These are phyloP conservation scores for Russula lepida DNA, from an alignment of 768 basidiomycete genomes.

Conservation along the genomic window DNA sequence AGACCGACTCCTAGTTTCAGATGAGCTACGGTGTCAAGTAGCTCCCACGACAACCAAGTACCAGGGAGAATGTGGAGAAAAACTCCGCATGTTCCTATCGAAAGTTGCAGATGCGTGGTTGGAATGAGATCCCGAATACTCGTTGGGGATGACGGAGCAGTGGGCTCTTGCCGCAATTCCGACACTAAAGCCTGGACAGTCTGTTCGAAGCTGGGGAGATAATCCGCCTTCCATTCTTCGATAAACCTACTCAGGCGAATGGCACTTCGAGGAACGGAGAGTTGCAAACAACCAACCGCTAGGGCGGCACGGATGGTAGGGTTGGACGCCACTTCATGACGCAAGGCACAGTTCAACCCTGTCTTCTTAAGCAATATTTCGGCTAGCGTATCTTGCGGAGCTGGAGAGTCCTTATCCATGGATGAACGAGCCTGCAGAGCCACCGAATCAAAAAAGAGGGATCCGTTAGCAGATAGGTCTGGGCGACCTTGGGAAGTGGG, in stretches of 20 bases:
- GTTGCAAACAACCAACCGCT: constrained; percentile 36
- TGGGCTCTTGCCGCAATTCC: constrained; percentile 42
- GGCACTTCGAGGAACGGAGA: constrained; percentile 73
- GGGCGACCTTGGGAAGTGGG: constrained; percentile 24
- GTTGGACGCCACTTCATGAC: constrained; percentile 37
- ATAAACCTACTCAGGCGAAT: constrained; percentile 69
- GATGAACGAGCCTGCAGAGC: constrained; percentile 54
- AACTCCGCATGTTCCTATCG: constrained; percentile 43
- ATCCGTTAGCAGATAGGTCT: constrained; percentile 40
- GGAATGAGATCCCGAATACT: constrained; percentile 1
- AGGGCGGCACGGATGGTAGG: constrained; percentile 37
- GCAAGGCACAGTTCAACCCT: constrained; percentile 38
- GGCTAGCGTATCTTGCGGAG: constrained; percentile 52
- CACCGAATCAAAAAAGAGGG: constrained; percentile 41
- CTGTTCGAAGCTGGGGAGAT: constrained; percentile 64
- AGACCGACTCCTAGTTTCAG: constrained; percentile 31
- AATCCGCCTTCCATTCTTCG: constrained; percentile 77
- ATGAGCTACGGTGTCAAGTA: constrained; percentile 43
- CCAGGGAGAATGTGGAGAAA: constrained; percentile 81
- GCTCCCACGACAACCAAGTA: constrained; percentile 76
- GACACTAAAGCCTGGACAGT: constrained; percentile 56
- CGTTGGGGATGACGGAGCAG: constrained; percentile 1
- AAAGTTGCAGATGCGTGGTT: constrained; percentile 44
- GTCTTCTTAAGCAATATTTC: constrained; percentile 44
- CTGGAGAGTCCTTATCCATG: constrained; percentile 30